These are phyloP conservation scores for Panicum miliaceum DNA, from an alignment of 176 grass and related monocot genomes.

Conservation along the genomic window DNA sequence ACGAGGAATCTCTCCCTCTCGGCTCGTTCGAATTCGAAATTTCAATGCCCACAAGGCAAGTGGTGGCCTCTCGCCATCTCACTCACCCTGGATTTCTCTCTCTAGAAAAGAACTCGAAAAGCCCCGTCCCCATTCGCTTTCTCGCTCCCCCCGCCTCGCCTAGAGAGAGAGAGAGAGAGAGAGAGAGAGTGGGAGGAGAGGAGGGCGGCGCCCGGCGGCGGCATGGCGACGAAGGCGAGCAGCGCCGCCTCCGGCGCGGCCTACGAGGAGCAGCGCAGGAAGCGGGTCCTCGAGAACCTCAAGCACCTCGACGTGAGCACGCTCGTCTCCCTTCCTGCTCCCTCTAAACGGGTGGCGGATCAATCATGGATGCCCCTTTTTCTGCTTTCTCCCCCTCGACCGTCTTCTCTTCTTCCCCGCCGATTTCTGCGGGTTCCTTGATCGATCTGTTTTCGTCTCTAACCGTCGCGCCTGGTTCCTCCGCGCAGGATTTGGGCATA, in stretches of 20 bases:
- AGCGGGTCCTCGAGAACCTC: conserved; percentile 84
- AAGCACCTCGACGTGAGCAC: conserved; percentile 80
- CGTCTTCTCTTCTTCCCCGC: not conserved
- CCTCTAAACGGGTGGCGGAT: not conserved
- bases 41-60: conserved; percentile 14
- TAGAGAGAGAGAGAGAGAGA: not conserved
- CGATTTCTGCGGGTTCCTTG: not conserved
- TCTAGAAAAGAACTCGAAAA: not conserved
- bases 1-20: not conserved
- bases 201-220: not conserved
- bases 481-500: conserved; percentile 80
- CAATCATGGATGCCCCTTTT: not conserved
- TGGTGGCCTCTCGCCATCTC: not conserved
- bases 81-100: not conserved
- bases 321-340: not conserved
- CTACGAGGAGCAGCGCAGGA: conserved; percentile 82
- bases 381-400: not conserved
- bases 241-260: conserved; percentile 37
- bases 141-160: not conserved
- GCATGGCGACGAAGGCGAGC: conserved; percentile 47
- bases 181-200: not conserved
- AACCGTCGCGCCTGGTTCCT: not conserved
- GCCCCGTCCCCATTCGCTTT: not conserved
- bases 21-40: conserved; percentile 43
- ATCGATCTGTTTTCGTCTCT: not conserved